phyloP scores from a whole-genome alignment of 1,284 basidiomycete genomes.

The Inonotus hispidus region DNA sequence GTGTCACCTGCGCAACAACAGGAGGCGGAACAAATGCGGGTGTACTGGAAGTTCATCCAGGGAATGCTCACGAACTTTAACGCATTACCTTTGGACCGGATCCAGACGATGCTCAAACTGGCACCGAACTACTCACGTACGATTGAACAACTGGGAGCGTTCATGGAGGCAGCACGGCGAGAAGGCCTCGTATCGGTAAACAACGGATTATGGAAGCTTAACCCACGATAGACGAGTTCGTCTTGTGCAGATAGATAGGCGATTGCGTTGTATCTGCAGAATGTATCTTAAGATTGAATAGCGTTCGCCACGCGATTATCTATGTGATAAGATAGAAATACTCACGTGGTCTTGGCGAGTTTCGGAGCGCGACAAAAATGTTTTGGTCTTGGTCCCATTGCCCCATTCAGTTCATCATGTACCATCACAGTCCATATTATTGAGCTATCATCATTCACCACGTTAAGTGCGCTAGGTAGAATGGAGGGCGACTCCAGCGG shows the following conservation, averaged over 20 bases:
- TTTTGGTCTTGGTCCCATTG: too few relatives aligned
- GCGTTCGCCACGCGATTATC: background rate
- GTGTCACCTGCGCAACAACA: slow-evolving; percentile 62
- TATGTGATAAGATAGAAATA: background rate
- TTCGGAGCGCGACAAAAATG: too few relatives aligned
- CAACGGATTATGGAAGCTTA: slow-evolving; percentile 72
- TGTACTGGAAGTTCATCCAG: slow-evolving; percentile 85
- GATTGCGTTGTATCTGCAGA: background rate
- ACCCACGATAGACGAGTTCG: slow-evolving; percentile 24
- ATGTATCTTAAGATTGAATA: background rate
- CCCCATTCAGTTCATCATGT: too few relatives aligned
- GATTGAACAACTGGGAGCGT: slow-evolving; percentile 65
- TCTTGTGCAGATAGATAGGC: background rate
- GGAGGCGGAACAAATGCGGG: slow-evolving; percentile 77
- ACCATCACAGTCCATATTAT: too few relatives aligned
- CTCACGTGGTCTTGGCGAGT: background rate
- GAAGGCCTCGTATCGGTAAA: slow-evolving; percentile 69
- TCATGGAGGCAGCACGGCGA: slow-evolving; percentile 73
- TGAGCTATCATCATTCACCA: slow-evolving; percentile 43
- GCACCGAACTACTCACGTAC: slow-evolving; percentile 76
- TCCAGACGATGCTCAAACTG: slow-evolving; percentile 79
- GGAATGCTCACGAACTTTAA: slow-evolving; percentile 84
- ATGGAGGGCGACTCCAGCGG: background rate
- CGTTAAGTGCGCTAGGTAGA: slow-evolving; percentile 42
- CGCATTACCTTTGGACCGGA: slow-evolving; percentile 62